Evolutionary conservation across 257 asterid species (phyloP), one percentile per base, ranked within the genome.

Genomic region (Nemophila menziesii): DNA sequence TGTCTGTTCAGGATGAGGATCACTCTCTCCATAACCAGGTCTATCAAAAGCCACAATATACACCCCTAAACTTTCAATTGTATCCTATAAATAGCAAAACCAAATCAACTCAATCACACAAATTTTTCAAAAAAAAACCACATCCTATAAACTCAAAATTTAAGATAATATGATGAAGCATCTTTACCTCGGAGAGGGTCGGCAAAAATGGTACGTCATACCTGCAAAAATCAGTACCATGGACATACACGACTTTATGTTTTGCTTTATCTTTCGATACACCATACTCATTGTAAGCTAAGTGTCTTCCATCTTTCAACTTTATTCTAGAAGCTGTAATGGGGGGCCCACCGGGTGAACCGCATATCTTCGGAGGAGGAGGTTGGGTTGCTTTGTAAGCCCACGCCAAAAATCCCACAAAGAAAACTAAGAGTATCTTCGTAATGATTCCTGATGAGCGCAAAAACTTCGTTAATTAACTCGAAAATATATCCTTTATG

Each of bases 11-110:
- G 92, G 86, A 59, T 79, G 68, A 51, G 92, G 94, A 53, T 77
- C 93, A 56, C 97, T 86, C 72, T 86, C 92, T 33, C 95, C 95
- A 67, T 87, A 87, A 56, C 97, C 97, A 37, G 97, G 86, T 41
- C 95, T 73, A 56, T 87, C 97, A 43, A 87, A 70, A 18, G 95
- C 70, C 44, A 82, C 79, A 8, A 80, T 56, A 67, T 79, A 69
- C 40, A 86, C 54, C 51, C 79, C 86, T 58, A 76, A 49, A 56
- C 65, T 73, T 60, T 83, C 80, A 29, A 73, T 49, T 22, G 74
- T 45, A 56, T 71, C 95, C 97, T 87, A 79, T 5, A 34, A 14
- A 20, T 19, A 14, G 33, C n/a, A 18, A 16, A 44, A 9, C 17
- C 3, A 13, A 16, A n/a, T n/a, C n/a, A n/a, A n/a, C n/a, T n/a